Evolutionary conservation across 768 basidiomycete species (phyloP).

Genomic region (Neoboletus magnificus): DNA sequence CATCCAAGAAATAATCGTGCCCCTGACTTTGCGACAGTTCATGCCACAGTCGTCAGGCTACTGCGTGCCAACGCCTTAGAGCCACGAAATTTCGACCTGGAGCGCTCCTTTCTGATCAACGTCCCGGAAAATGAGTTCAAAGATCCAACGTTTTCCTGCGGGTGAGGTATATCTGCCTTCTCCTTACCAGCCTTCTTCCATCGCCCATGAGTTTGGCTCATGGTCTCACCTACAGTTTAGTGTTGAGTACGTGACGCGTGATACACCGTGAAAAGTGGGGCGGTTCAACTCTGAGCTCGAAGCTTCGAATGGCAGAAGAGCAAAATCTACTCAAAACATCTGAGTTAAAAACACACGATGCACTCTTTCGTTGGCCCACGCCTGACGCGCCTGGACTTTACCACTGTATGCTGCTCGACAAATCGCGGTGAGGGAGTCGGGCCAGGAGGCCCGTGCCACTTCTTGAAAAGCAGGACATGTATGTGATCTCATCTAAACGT

Average conservation of each 20-base stretch:
- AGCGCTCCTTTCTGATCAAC: not conserved
- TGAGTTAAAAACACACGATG: slow-evolving; percentile 12
- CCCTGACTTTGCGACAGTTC: not conserved
- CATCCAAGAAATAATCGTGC: not conserved
- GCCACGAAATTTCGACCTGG: not conserved
- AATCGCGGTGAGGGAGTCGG: not conserved
- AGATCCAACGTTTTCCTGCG: slow-evolving; percentile 2
- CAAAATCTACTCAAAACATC: slow-evolving; percentile 24
- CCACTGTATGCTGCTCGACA: slow-evolving; percentile 1
- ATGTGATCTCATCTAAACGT: slow-evolving; percentile 53
- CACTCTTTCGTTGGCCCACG: slow-evolving; percentile 1
- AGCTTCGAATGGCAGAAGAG: slow-evolving; percentile 14
- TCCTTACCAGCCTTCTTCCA: slow-evolving; percentile 2
- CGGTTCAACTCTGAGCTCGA: not conserved
- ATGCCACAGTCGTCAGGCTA: not conserved
- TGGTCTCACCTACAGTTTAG: slow-evolving; percentile 8
- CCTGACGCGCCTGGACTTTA: slow-evolving; percentile 8
- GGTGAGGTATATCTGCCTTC: slow-evolving; percentile 18
- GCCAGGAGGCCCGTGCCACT: not conserved
- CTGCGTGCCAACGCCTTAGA: not conserved
- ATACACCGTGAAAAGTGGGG: not conserved
- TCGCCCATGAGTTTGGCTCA: not conserved
- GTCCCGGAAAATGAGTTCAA: slow-evolving; percentile 10
- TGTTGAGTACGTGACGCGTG: not conserved
- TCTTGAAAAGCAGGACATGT: slow-evolving; percentile 7